phyloP scores from a whole-genome alignment of 345 rosid species.

The Hypericum androsaemum region DNA sequence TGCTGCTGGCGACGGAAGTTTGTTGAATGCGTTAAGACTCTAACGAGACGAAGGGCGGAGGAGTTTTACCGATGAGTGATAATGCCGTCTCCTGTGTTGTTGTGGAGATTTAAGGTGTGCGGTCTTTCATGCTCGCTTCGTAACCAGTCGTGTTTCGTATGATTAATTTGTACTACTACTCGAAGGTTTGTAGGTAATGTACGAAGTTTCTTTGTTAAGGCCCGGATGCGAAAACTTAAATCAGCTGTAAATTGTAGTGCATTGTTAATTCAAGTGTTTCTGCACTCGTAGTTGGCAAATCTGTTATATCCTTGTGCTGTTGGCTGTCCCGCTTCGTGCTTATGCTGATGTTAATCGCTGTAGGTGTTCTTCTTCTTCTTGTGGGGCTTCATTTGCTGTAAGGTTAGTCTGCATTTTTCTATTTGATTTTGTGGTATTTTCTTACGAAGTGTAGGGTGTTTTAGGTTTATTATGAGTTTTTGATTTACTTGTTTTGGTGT shows the following conservation, averaged over 20 bases:
- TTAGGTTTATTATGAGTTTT: neutral
- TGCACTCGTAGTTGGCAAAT: too few species aligned
- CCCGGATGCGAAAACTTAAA: too few species aligned
- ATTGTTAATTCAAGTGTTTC: too few species aligned
- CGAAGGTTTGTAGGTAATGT: neutral
- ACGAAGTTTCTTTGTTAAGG: too few species aligned
- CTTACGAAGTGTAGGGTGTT: neutral
- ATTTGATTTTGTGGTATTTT: slow-evolving; percentile 2
- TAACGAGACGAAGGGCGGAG: slow-evolving; percentile 38
- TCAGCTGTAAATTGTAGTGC: too few species aligned
- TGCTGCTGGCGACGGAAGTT: slow-evolving; percentile 43
- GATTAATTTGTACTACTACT: neutral
- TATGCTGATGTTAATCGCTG: slow-evolving; percentile 12
- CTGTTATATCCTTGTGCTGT: too few species aligned
- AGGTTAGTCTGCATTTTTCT: slow-evolving; percentile 47
- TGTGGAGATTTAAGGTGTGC: slow-evolving; percentile 77
- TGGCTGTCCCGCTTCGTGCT: too few species aligned
- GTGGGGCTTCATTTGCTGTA: slow-evolving; percentile 78
- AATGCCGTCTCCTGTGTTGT: slow-evolving; percentile 59
- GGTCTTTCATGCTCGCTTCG: neutral
- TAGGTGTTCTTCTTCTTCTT: slow-evolving; percentile 69
- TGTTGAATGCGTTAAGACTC: slow-evolving; percentile 32
- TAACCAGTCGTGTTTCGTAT: neutral
- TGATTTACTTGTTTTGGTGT: too few species aligned
- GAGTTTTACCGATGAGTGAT: slow-evolving; percentile 36